phyloP scores from a whole-genome alignment of 768 basidiomycete species.

The Cystobasidium ongulense region DNA sequence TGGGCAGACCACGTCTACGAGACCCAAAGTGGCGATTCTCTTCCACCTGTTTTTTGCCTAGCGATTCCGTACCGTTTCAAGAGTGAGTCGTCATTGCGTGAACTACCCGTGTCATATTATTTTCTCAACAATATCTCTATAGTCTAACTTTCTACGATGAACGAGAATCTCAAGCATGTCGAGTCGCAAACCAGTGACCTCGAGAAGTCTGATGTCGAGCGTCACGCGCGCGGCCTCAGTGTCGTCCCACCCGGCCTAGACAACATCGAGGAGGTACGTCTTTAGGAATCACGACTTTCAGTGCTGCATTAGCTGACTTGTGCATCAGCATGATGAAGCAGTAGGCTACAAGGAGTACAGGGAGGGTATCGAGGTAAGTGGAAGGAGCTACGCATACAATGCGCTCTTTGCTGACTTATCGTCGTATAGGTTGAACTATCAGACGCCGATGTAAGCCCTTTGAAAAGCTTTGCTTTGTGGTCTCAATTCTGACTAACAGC shows the following conservation, averaged over 20 bases:
- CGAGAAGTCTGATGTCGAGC: too few species aligned
- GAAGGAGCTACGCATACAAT: not conserved
- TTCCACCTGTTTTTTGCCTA: too few species aligned
- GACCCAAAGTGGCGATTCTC: too few species aligned
- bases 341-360: constrained; percentile 2
- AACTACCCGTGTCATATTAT: too few species aligned
- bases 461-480: not conserved
- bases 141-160: too few species aligned
- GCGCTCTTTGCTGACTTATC: not conserved
- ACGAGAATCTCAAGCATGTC: not conserved
- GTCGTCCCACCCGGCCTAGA: too few species aligned
- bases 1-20: too few species aligned
- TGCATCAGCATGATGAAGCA: not conserved
- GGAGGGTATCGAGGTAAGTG: not conserved
- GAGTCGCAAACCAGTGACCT: not conserved
- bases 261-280: not conserved
- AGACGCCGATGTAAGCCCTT: not conserved
- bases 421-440: not conserved
- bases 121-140: not conserved
- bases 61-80: too few species aligned
- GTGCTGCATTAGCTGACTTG: not conserved
- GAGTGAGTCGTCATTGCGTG: too few species aligned
- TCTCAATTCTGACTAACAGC: not conserved
- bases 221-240: too few species aligned
- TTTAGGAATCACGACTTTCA: too few species aligned